Percentiles rank a stretch among this genome's conserved stretches.
Conservation (phyloP, 31 red algal genomes). For the Bonnemaisonia californica region DNA sequence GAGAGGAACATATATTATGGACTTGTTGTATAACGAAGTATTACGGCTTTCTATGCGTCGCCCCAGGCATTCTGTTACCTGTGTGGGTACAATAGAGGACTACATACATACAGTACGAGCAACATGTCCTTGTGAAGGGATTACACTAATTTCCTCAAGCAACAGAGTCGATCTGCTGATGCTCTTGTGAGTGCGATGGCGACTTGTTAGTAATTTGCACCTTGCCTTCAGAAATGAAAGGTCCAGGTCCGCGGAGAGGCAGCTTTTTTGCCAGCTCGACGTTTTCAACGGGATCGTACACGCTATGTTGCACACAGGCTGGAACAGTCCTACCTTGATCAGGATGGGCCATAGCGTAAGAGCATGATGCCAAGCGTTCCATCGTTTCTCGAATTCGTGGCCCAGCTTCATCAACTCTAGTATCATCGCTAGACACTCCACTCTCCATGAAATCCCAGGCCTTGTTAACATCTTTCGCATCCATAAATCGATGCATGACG, state of each 20-base stretch:
- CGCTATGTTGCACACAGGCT: constrained; percentile 80
- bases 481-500: constrained; percentile 94
- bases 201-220: constrained; percentile 13
- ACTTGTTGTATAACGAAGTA: too few relatives aligned
- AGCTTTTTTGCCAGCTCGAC: constrained; percentile 47
- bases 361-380: constrained; percentile 77
- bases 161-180: too few relatives aligned
- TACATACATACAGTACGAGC: too few relatives aligned
- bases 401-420: constrained; percentile 37
- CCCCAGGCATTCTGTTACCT: too few relatives aligned
- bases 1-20: too few relatives aligned
- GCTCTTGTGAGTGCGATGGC: too few relatives aligned
- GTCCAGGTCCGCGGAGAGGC: constrained; percentile 29
- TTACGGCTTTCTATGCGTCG: too few relatives aligned
- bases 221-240: constrained; percentile 8
- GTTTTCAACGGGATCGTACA: constrained; percentile 75
- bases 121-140: too few relatives aligned
- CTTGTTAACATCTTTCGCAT: constrained; percentile 60
- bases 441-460: constrained; percentile 76
- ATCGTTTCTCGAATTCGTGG: constrained; percentile 67
- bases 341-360: constrained; percentile 75
- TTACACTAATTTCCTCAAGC: too few relatives aligned
- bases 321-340: constrained; percentile 55
- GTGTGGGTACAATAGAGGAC: too few relatives aligned
- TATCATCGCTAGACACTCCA: constrained; percentile 33